These are phyloP conservation scores for Trichoderma pleuroti DNA, from an alignment of 2,329 filamentous ascomycete species.

Conservation along the genomic window DNA sequence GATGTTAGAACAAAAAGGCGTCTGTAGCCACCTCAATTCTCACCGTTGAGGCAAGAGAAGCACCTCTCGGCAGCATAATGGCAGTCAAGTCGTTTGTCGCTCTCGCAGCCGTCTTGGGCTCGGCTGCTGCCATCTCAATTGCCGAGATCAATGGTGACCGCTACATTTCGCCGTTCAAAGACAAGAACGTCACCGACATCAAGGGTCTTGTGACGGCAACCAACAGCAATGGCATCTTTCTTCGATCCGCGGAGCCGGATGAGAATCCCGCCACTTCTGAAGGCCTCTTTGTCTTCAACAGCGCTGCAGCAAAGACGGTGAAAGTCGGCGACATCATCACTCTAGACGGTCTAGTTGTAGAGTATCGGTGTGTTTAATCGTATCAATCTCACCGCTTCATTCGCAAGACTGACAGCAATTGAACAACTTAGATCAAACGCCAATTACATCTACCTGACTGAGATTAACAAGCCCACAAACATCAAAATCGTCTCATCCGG, in stretches of 20 bases:
- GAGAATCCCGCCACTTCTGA: constrained; percentile 57
- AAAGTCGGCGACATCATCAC: constrained; percentile 61
- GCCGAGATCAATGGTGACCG: constrained; percentile 63
- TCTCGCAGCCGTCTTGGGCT: constrained; percentile 29
- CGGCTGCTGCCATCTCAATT: constrained; percentile 46
- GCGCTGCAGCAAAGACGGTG: constrained; percentile 47
- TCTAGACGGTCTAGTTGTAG: constrained; percentile 56
- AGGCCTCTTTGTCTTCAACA: constrained; percentile 62
- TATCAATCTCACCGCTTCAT: too few species aligned
- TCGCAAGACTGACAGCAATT: background rate
- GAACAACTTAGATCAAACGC: constrained; percentile 42
- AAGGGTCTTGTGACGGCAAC: constrained; percentile 64
- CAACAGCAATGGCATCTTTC: constrained; percentile 58
- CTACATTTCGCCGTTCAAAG: constrained; percentile 59
- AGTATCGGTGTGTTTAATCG: constrained; percentile 45
- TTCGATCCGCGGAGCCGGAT: constrained; percentile 58
- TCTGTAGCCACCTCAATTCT: background rate
- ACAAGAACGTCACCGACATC: constrained; percentile 55
- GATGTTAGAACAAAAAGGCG: background rate
- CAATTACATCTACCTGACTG: constrained; percentile 61
- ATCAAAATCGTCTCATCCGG: constrained; percentile 51
- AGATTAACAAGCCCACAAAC: constrained; percentile 55
- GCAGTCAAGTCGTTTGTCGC: constrained; percentile 19
- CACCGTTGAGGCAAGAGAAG: background rate
- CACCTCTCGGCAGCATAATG: background rate